Conservation (phyloP, 1,284 basidiomycete species). For the Sanghuangporus weigelae region DNA sequence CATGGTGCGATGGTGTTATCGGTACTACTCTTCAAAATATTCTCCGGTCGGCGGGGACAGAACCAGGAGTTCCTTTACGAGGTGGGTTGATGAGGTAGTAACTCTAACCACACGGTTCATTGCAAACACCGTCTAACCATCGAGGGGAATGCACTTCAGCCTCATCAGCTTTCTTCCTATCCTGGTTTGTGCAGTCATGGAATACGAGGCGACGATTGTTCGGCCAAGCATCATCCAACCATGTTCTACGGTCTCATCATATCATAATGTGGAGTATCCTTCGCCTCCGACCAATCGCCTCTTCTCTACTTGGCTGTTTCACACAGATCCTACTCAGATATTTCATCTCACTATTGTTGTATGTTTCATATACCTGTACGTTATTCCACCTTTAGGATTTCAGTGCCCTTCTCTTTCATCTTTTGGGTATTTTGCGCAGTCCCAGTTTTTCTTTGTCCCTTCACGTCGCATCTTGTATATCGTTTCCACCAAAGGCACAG, state of each 20-base stretch:
- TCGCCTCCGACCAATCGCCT: background rate
- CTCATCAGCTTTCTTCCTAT: background rate
- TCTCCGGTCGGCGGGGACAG: background rate
- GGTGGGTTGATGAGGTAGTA: background rate
- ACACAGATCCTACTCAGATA: background rate
- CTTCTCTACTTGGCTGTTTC: background rate
- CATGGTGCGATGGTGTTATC: background rate
- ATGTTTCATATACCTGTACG: background rate
- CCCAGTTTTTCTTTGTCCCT: background rate
- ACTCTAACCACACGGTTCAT: background rate
- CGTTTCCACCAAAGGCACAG: background rate
- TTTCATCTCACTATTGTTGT: background rate
- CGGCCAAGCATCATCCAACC: background rate
- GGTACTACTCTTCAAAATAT: background rate
- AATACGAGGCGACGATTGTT: background rate
- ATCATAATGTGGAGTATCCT: background rate
- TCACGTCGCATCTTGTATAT: background rate
- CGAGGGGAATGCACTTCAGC: background rate
- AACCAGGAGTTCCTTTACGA: background rate
- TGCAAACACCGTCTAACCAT: background rate
- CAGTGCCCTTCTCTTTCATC: background rate
- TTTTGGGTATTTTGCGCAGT: background rate
- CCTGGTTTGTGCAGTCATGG: too few relatives aligned
- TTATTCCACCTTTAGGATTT: background rate
- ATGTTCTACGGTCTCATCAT: background rate